Percentiles rank a stretch among this genome's conserved stretches.
Conservation (phyloP, 768 basidiomycete species). For the Amanita subjunquillea region DNA sequence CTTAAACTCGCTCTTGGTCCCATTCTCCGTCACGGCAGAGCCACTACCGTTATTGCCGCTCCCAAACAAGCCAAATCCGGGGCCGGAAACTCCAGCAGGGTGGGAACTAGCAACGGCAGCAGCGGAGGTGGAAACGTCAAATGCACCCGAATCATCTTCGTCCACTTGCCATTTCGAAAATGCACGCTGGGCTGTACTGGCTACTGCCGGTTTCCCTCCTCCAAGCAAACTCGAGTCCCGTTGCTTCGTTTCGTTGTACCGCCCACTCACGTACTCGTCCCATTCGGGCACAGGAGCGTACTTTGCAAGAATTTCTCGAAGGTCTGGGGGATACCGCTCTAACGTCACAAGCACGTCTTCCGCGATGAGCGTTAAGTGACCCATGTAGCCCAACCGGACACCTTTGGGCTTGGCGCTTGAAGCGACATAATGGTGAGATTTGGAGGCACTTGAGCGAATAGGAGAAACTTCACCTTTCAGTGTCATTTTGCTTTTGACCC, state of each 20-base stretch:
- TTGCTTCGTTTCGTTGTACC: slow-evolving; percentile 79
- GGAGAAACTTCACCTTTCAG: slow-evolving; percentile 43
- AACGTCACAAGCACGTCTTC: slow-evolving; percentile 91
- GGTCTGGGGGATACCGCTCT: slow-evolving; percentile 76
- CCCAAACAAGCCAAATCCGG: neutral
- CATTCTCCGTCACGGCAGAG: slow-evolving; percentile 7
- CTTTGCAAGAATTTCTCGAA: slow-evolving; percentile 51
- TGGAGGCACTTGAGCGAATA: neutral
- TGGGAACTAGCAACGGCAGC: neutral
- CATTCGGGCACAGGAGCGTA: slow-evolving; percentile 72
- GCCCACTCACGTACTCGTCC: slow-evolving; percentile 82
- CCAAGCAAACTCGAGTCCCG: slow-evolving; percentile 74
- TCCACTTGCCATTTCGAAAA: slow-evolving; percentile 57
- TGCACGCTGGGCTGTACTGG: slow-evolving; percentile 19
- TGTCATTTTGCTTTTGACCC: slow-evolving; percentile 73
- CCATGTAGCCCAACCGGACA: slow-evolving; percentile 89
- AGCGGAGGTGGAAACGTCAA: neutral
- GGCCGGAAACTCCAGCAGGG: neutral
- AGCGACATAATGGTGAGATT: neutral
- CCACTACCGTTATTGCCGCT: slow-evolving; percentile 7
- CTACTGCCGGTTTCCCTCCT: slow-evolving; percentile 69
- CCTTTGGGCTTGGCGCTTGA: slow-evolving; percentile 64
- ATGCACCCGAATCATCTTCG: slow-evolving; percentile 36
- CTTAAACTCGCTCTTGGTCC: slow-evolving; percentile 47
- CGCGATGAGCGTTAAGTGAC: slow-evolving; percentile 88